These are phyloP conservation scores for Candida labiduridarum DNA, from an alignment of 1,139 yeast genomes.

Conservation along the genomic window DNA sequence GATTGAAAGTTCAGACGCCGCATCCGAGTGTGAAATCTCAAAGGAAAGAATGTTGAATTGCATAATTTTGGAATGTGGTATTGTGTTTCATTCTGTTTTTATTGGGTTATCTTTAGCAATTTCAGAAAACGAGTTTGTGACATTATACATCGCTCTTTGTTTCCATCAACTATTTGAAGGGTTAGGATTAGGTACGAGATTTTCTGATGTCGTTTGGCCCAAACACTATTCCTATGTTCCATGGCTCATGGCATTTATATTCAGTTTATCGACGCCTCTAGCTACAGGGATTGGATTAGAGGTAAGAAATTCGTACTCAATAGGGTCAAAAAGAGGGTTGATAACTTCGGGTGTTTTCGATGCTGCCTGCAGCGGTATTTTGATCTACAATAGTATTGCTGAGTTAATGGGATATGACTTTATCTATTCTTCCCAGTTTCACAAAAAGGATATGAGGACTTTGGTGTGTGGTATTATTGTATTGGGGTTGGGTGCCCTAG, in stretches of 20 bases:
- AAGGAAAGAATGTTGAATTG: conserved; percentile 23
- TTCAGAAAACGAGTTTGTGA: conserved; percentile 39
- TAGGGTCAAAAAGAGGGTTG: conserved; percentile 34
- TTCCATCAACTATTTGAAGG: conserved; percentile 49
- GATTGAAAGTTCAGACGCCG: neutral
- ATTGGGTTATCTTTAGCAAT: conserved; percentile 43
- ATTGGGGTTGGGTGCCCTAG: conserved; percentile 37
- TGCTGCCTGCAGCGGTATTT: conserved; percentile 41
- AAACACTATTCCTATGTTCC: conserved; percentile 29
- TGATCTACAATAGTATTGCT: conserved; percentile 41
- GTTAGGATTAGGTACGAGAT: conserved; percentile 41
- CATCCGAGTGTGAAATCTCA: conserved; percentile 7
- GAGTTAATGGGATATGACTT: conserved; percentile 46
- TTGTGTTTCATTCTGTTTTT: conserved; percentile 43
- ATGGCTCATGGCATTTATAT: conserved; percentile 35
- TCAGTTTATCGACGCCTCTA: conserved; percentile 36
- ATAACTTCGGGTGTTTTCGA: conserved; percentile 41
- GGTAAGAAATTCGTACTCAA: conserved; percentile 35
- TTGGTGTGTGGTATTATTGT: conserved; percentile 28
- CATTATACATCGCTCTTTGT: conserved; percentile 39
- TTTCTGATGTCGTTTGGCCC: conserved; percentile 44
- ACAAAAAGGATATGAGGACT: conserved; percentile 18
- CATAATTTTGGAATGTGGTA: conserved; percentile 41
- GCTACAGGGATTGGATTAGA: conserved; percentile 43
- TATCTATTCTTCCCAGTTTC: conserved; percentile 31